Percentiles rank a stretch among this genome's conserved stretches.
Conservation (phyloP, 2,329 filamentous ascomycete genomes). For the Diaporthe australafricana region DNA sequence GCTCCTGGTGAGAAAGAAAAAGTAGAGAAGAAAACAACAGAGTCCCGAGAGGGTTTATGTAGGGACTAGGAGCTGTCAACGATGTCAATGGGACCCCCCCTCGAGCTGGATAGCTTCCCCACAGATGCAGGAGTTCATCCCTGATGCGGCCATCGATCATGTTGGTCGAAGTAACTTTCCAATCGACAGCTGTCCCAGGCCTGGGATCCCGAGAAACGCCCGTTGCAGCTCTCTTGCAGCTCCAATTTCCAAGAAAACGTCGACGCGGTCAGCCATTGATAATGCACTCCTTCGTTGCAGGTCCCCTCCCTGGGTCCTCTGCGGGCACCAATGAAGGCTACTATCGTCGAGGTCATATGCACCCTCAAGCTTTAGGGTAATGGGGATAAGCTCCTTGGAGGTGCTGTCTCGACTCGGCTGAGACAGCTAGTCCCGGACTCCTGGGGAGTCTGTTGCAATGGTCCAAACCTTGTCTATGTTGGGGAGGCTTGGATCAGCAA, state of each 20-base stretch:
- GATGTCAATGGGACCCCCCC: slow-evolving; percentile 14
- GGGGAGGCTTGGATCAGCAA: neutral
- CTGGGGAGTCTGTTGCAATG: slow-evolving; percentile 16
- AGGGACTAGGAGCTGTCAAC: neutral
- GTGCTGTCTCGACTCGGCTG: slow-evolving; percentile 10
- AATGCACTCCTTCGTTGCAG: slow-evolving; percentile 23
- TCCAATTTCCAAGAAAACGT: slow-evolving; percentile 1
- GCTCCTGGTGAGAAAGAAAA: neutral
- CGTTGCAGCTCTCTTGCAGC: slow-evolving; percentile 27
- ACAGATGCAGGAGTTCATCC: slow-evolving; percentile 17
- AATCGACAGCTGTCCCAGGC: neutral
- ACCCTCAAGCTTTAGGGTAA: slow-evolving; percentile 6
- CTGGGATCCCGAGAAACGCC: slow-evolving; percentile 36
- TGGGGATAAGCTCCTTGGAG: slow-evolving; percentile 1
- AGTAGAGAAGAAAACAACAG: neutral
- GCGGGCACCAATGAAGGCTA: slow-evolving; percentile 38
- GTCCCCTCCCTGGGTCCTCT: slow-evolving; percentile 32
- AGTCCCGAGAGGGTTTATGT: slow-evolving; percentile 27
- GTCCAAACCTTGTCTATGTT: slow-evolving; percentile 5
- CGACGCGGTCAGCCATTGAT: slow-evolving; percentile 18
- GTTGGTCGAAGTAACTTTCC: neutral
- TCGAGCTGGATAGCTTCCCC: neutral
- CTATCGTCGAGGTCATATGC: slow-evolving; percentile 33
- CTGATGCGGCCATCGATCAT: slow-evolving; percentile 20
- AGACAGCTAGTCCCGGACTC: slow-evolving; percentile 22